Evolutionary conservation across 495 filamentous ascomycete species (phyloP).

Genomic region (Rostrohypoxylon terebratum): DNA sequence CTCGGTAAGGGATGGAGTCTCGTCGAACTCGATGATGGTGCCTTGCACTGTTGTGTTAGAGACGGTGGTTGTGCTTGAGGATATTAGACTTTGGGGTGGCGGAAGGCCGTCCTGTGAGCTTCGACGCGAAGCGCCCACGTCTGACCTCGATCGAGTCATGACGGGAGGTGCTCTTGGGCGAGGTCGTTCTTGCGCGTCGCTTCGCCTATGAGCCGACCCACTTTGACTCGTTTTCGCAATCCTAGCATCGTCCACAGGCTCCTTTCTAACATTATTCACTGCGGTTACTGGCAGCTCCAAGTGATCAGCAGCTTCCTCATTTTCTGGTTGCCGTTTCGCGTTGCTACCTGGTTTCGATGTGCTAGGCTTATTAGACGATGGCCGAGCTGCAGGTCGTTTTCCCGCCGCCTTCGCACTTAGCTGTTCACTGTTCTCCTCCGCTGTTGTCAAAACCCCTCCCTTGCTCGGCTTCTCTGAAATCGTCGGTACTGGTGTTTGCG

Average conservation of each 20-base stretch:
- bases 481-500: slow-evolving; percentile 34
- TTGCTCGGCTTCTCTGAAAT: slow-evolving; percentile 33
- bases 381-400: slow-evolving; percentile 47
- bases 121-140: slow-evolving; percentile 37
- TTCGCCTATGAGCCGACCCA: slow-evolving; percentile 34
- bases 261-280: slow-evolving; percentile 18
- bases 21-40: slow-evolving; percentile 51
- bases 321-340: background rate
- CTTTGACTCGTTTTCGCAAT: slow-evolving; percentile 24
- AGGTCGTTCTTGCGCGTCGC: slow-evolving; percentile 38
- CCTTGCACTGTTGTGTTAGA: slow-evolving; percentile 53
- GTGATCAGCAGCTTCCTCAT: background rate
- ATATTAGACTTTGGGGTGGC: slow-evolving; percentile 44
- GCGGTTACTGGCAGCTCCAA: slow-evolving; percentile 18
- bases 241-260: slow-evolving; percentile 7
- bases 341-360: slow-evolving; percentile 15
- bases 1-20: slow-evolving; percentile 43
- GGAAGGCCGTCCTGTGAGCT: slow-evolving; percentile 41
- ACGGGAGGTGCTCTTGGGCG: slow-evolving; percentile 32
- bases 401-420: slow-evolving; percentile 55
- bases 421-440: slow-evolving; percentile 14
- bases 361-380: slow-evolving; percentile 27
- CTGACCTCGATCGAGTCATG: slow-evolving; percentile 51
- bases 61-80: slow-evolving; percentile 50
- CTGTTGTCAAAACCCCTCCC: slow-evolving; percentile 10